Conservation (phyloP, 306 rosid species). For the Clitoria ternatea region DNA sequence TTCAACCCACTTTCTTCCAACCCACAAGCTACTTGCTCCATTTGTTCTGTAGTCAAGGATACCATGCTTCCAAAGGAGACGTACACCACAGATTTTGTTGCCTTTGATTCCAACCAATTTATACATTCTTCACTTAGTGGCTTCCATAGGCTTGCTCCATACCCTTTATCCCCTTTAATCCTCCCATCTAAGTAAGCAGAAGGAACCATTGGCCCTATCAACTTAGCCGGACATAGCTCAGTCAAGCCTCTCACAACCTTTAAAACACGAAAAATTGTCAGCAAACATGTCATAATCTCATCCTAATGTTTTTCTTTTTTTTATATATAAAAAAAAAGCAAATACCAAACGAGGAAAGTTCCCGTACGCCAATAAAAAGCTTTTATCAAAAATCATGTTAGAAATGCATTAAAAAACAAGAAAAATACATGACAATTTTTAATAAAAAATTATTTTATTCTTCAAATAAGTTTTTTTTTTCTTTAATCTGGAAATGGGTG, state of each 20-base stretch:
- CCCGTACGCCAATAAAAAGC: neutral
- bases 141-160: conserved; percentile 53
- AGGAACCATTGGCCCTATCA: conserved; percentile 55
- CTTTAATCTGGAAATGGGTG: too few species aligned
- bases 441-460: too few species aligned
- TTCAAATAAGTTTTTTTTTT: too few species aligned
- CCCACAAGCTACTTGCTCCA: conserved; percentile 37
- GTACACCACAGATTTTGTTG: conserved; percentile 34
- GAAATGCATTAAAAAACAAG: too few species aligned
- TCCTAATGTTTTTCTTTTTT: neutral
- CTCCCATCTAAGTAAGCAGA: conserved; percentile 44
- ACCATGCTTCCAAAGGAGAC: conserved; percentile 57
- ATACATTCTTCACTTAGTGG: conserved; percentile 37
- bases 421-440: too few species aligned
- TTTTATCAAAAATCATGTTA: too few species aligned
- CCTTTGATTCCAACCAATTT: conserved; percentile 43
- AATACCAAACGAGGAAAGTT: neutral
- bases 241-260: conserved; percentile 30
- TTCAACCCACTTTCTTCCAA: conserved; percentile 33
- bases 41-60: conserved; percentile 33
- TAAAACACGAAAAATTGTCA: neutral
- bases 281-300: neutral
- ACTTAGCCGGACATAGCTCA: conserved; percentile 35
- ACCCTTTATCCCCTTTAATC: conserved; percentile 43
- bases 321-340: neutral